phyloP scores from a whole-genome alignment of 331 rosid species.

The Cydonia oblonga region DNA sequence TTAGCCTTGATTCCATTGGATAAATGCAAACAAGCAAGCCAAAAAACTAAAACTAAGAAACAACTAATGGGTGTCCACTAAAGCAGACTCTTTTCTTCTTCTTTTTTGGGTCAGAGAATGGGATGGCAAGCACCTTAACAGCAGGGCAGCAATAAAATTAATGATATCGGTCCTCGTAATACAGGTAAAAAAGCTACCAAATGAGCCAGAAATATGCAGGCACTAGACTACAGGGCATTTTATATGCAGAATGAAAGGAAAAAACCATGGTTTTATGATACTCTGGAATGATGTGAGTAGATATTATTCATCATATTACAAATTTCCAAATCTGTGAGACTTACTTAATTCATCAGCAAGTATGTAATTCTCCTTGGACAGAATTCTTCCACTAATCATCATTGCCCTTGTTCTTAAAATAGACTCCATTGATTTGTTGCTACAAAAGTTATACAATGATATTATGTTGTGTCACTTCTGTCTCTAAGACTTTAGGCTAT shows the following conservation, averaged over 20 bases:
- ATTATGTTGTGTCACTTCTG: not conserved
- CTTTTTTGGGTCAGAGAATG: not conserved
- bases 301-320: not conserved
- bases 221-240: not conserved
- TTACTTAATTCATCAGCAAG: conserved; percentile 62
- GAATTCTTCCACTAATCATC: conserved; percentile 75
- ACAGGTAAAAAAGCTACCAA: not conserved
- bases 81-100: not conserved
- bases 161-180: not conserved
- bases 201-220: not conserved
- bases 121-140: not conserved
- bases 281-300: not conserved
- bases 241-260: not conserved
- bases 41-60: not conserved
- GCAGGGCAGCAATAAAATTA: not conserved
- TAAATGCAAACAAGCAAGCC: not conserved
- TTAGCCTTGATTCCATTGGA: not conserved
- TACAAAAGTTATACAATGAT: not conserved
- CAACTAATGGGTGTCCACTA: not conserved
- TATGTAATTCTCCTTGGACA: conserved; percentile 48
- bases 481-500: not conserved
- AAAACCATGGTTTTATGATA: not conserved
- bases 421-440: conserved; percentile 47
- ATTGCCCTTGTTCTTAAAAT: conserved; percentile 71
- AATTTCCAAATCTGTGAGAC: conserved; percentile 11